Percentiles rank a stretch among this genome's conserved stretches.
Conservation (phyloP, 2,329 filamentous ascomycete genomes). For the Trichoderma brevicompactum region DNA sequence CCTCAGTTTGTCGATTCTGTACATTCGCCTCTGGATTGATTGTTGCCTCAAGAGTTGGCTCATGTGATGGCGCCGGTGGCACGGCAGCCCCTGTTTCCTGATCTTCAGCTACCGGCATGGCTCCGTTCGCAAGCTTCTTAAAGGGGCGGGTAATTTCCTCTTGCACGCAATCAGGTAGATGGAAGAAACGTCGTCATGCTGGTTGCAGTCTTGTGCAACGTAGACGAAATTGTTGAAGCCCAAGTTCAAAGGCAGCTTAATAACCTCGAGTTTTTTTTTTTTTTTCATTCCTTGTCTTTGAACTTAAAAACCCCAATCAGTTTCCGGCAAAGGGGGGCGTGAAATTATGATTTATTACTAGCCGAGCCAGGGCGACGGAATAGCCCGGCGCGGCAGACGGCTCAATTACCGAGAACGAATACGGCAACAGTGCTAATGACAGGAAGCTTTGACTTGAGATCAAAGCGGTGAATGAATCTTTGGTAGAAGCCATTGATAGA, state of each 20-base stretch:
- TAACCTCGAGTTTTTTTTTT: background rate
- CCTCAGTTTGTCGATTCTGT: background rate
- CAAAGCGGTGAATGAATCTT: too few relatives aligned
- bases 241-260: background rate
- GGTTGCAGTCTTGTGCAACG: background rate
- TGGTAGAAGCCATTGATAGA: too few relatives aligned
- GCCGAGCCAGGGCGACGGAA: slow-evolving; percentile 14
- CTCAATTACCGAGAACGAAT: slow-evolving; percentile 24
- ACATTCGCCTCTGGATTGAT: background rate
- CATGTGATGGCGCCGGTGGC: background rate
- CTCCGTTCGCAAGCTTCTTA: background rate
- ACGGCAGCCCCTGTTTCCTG: background rate
- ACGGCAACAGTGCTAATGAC: background rate
- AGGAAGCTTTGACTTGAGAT: background rate
- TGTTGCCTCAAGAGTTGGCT: background rate
- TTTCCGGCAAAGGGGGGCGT: slow-evolving; percentile 19
- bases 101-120: slow-evolving; percentile 14
- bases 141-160: background rate
- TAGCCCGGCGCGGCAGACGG: slow-evolving; percentile 7
- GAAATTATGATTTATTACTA: background rate
- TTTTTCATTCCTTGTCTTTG: background rate
- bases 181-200: background rate
- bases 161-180: background rate
- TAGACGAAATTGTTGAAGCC: background rate
- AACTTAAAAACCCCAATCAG: background rate